Evolutionary conservation across 2,329 filamentous ascomycete genomes (phyloP).

Genomic region (Lasiodiplodia citricola): DNA sequence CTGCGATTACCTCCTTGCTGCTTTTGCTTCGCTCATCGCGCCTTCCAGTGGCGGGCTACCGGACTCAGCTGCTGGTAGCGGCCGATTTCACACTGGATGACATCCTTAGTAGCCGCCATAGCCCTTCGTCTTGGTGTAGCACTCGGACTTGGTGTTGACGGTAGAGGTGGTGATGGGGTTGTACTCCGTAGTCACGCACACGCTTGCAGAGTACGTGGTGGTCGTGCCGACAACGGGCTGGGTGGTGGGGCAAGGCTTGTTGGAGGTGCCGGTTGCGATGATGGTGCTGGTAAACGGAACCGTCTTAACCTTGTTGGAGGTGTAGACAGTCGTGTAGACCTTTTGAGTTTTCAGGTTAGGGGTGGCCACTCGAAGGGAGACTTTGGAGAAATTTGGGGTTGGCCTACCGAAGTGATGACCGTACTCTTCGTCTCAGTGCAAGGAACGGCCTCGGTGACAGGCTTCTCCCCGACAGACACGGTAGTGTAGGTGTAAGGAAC

Average conservation of each 20-base stretch:
- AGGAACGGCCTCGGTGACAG: neutral
- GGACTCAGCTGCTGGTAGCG: neutral
- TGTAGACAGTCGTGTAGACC: conserved; percentile 14
- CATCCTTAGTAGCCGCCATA: conserved; percentile 20
- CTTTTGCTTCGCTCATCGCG: neutral
- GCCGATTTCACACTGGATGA: neutral
- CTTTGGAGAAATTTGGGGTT: neutral
- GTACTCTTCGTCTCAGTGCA: conserved; percentile 5
- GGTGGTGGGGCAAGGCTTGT: conserved; percentile 30
- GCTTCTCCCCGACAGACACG: neutral
- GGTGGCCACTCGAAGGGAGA: neutral
- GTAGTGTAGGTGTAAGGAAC: conserved; percentile 28
- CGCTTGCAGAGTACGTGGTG: conserved; percentile 27
- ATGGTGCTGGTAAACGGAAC: neutral
- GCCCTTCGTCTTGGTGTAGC: conserved; percentile 31
- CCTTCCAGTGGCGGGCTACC: too few relatives aligned
- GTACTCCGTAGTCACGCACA: conserved; percentile 32
- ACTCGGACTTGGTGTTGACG: conserved; percentile 33
- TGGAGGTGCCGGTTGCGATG: neutral
- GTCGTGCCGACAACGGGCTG: conserved; percentile 29
- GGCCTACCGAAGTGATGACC: conserved; percentile 29
- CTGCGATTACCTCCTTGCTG: neutral
- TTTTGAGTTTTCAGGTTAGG: neutral
- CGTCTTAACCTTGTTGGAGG: conserved; percentile 30
- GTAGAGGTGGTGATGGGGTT: conserved; percentile 31